Evolutionary conservation across 495 filamentous ascomycete genomes (phyloP).

Genomic region (Daldinia childiae): DNA sequence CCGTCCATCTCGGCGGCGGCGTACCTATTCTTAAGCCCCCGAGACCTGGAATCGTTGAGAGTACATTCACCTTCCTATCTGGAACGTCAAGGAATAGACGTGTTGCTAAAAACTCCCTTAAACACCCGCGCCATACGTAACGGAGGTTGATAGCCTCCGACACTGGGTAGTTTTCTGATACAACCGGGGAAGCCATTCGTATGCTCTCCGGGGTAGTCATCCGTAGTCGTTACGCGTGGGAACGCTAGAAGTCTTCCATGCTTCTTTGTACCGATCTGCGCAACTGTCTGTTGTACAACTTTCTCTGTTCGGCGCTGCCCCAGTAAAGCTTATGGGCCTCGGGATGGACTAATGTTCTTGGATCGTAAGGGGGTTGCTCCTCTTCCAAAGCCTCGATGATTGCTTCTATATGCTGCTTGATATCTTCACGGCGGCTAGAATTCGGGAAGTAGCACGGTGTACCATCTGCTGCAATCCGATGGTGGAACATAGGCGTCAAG

Average conservation of each 20-base stretch:
- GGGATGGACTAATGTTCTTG: slow-evolving; percentile 84
- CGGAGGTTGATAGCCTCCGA: slow-evolving; percentile 1
- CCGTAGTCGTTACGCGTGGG: background rate
- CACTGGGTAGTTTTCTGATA: slow-evolving; percentile 9
- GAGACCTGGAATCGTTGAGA: slow-evolving; percentile 10
- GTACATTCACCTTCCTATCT: slow-evolving; percentile 3
- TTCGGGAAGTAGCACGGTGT: slow-evolving; percentile 83
- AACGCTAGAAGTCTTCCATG: slow-evolving; percentile 55
- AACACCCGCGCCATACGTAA: slow-evolving; percentile 24
- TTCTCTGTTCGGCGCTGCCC: slow-evolving; percentile 81
- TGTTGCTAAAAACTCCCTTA: slow-evolving; percentile 5
- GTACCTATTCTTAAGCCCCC: slow-evolving; percentile 25
- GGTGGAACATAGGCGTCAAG: slow-evolving; percentile 84
- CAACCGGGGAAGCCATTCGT: slow-evolving; percentile 1
- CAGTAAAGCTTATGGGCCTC: slow-evolving; percentile 90
- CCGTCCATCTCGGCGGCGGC: slow-evolving; percentile 19
- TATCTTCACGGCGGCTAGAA: slow-evolving; percentile 72
- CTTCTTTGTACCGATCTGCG: slow-evolving; percentile 68
- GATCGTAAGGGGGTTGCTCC: slow-evolving; percentile 87
- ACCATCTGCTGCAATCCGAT: slow-evolving; percentile 81
- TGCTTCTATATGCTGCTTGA: slow-evolving; percentile 83
- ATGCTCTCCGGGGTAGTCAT: slow-evolving; percentile 1
- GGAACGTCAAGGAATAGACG: slow-evolving; percentile 17
- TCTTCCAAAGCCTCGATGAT: slow-evolving; percentile 88
- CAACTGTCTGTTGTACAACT: slow-evolving; percentile 82